Base-by-base conservation (phyloP, 495 filamentous ascomycete species). In the Penicillium ochrochloron region DNA sequence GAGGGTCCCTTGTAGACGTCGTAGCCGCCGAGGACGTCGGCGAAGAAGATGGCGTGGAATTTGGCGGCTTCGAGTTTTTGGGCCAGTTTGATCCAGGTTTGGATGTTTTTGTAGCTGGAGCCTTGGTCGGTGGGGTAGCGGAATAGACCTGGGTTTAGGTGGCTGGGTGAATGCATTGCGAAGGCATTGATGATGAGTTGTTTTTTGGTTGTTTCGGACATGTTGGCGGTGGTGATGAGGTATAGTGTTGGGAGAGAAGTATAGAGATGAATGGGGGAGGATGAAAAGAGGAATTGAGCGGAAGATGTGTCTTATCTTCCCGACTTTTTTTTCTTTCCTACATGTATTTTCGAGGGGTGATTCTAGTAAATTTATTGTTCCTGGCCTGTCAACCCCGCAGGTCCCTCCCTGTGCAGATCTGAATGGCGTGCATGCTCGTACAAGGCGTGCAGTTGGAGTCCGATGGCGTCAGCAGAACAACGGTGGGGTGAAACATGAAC, bases 1-100 rank as follows among this genome's bases (percentile, higher is more conserved):
- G 77, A 73, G 5, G 83, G 83, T 0, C 82, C 83, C 15, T 79
- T 81, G 76, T 90, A 91, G 31, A 89, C 86, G 66, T 91, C 88
- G 75, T 91, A 89, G 70, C 85, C 86, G 17, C 80, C 80, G 11
- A 78, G 68, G 23, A 79, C 79, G 59, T 84, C 81, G 44, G 84
- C 83, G 60, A 86, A 81, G 76, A 86, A 86, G 66, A 86, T 84
- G 51, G 80, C 82, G 46, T 84, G 82, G 71, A 86, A 83, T 52
- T 82, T 82, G 64, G 80, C 81, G 19, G 68, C 66, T 58, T 84
- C 81, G 37, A 81, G 77, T 31, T 82, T 78, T 56, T 80, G 71
- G 15, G 83, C 84, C 0, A 85, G 76, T 5, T 68, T 51, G 19
- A 76, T 74, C 80, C 81, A 84, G 67, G 77, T 72, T 60, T 76